Conservation (phyloP, 2,329 filamentous ascomycete genomes). For the Coniella lustricola region DNA sequence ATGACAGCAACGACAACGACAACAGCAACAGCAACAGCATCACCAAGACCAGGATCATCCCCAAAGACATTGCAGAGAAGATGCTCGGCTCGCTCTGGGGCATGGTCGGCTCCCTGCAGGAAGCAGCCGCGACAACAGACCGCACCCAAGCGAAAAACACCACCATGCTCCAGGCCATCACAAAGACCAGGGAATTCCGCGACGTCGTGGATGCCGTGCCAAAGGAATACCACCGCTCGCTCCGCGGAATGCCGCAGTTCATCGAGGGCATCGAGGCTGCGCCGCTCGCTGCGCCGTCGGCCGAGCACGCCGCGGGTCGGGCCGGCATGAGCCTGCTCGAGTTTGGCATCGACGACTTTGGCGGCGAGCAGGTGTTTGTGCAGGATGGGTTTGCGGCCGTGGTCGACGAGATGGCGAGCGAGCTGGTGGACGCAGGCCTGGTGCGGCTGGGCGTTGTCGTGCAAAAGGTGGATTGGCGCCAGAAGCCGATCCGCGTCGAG, state of each 20-base stretch:
- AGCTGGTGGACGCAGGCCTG: neutral
- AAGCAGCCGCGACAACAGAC: neutral
- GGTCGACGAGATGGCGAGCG: constrained; percentile 5
- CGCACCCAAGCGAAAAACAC: neutral
- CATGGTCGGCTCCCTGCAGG: constrained; percentile 2
- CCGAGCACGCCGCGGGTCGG: neutral
- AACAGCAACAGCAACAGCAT: no score
- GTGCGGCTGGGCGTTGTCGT: constrained; percentile 1
- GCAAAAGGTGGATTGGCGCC: constrained; percentile 1
- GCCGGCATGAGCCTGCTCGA: constrained; percentile 8
- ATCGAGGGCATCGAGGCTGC: constrained; percentile 9
- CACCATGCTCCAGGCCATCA: constrained; percentile 5
- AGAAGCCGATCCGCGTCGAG: neutral
- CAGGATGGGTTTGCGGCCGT: constrained; percentile 6
- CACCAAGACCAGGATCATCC: neutral
- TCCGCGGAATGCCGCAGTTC: constrained; percentile 7
- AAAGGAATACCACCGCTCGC: constrained; percentile 1
- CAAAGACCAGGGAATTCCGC: neutral
- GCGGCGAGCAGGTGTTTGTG: constrained; percentile 8
- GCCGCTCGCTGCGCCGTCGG: constrained; percentile 8
- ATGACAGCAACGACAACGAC: no score
- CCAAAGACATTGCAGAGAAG: neutral
- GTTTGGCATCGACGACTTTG: constrained; percentile 8
- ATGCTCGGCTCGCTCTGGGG: constrained; percentile 3
- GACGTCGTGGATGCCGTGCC: neutral